These are phyloP conservation scores for Sugiyamaella xylanicola DNA, from an alignment of 1,139 yeast genomes.

Conservation along the genomic window DNA sequence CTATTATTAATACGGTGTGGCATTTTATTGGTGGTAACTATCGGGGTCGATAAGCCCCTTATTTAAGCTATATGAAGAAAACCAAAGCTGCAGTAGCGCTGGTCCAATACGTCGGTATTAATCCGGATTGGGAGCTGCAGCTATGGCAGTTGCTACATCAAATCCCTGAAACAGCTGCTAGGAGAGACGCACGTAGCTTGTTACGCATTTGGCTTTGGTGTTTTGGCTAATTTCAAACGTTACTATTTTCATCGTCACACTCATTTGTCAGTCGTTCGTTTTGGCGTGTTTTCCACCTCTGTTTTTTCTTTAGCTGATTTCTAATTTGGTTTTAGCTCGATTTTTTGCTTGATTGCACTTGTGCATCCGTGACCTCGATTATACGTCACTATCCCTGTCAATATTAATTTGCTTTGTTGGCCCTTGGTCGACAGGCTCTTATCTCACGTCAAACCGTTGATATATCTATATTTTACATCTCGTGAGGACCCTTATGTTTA, in stretches of 20 bases:
- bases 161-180: background rate
- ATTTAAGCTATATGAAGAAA: no score
- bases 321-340: no score
- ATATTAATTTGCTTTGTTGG: no score
- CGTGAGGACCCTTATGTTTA: background rate
- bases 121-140: background rate
- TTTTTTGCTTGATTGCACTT: no score
- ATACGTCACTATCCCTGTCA: no score
- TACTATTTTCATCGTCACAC: background rate
- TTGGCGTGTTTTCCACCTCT: background rate
- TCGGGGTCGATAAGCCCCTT: no score
- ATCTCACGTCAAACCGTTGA: no score
- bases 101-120: background rate
- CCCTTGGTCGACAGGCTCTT: no score
- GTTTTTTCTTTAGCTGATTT: background rate
- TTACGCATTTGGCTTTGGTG: background rate
- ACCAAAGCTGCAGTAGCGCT: no score
- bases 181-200: background rate
- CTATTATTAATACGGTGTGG: no score
- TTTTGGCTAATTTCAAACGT: background rate
- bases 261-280: background rate
- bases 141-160: background rate
- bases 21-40: no score
- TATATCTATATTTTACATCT: background rate
- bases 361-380: no score